Base-by-base conservation (phyloP, 768 basidiomycete genomes). In the Mycena venus region DNA sequence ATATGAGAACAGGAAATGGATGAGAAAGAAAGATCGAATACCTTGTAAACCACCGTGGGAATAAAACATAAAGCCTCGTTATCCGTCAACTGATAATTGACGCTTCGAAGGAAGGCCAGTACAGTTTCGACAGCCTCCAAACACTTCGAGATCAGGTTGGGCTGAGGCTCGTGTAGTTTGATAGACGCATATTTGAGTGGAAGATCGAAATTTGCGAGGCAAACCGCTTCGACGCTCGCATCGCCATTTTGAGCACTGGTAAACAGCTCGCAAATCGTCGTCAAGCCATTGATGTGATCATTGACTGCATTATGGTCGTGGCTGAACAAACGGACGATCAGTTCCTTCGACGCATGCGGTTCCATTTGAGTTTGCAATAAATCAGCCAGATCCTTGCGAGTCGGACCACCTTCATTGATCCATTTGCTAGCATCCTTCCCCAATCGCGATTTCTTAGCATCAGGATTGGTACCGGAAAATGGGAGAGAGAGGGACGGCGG, bases 281-380 rank as follows among this genome's bases (percentile, higher is more conserved):
- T 86, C 64, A 99, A 83, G 8, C 95, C 98, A n/a, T 87, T 86
- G 65, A 98, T 89, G 79, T 95, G 93, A 81, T 99, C 98, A 78
- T 96, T 97, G 75, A 99, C 93, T 8, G 97, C 96, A 76, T 94
- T 95, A 82, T 99, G 98, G 78, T 98, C 98, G 73, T 94, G 95
- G 79, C 98, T 99, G 86, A 99, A 99, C 32, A 99, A 87, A 32
- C 91, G 91, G 6, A 90, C 83, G 15, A 94, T 82, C 3, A 99
- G 84, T 2, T 97, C 94, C 73, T 93, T 92, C 4, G 94, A 94
- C 8, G 90, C 88, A 78, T 94, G 90, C 11, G 92, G 89, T 77
- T 97, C 96, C 96, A 99, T 99, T 83, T 99, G 98, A 75, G 88
- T 91, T 78, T 96, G 94, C 59, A 99, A 86, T 15, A 92, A 84